Base-by-base conservation (phyloP, 192 early-diverging fungal genomes). In the Mortierella claussenii region DNA sequence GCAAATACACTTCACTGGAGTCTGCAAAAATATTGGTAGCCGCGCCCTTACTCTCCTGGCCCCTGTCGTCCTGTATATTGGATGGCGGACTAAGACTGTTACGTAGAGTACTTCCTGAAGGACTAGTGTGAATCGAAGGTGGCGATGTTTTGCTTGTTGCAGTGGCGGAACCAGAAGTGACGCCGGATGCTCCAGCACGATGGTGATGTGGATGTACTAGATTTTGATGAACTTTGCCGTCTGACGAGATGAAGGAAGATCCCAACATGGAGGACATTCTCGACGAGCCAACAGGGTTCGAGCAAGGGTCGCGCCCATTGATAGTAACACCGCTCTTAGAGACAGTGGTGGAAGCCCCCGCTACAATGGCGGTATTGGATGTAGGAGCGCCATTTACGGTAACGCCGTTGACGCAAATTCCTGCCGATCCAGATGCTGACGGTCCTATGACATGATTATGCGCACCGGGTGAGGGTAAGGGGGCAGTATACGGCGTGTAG, bases 221-320 rank as follows among this genome's bases (percentile, higher is more conserved):
- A 50, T 48, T 76, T 45, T 60, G 65, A 13, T 67, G 65, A 8
- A 61, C 57, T 1, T 48, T 55, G 0, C 63, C 73, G 40, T 76
- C 65, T 11, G 73, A 61, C 0, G 73, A 61, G n/a, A 76, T 66
- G 23, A 67, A 66, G 0, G 64, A 57, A 18, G 73, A 76, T 30
- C 73, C 73, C 4, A 76, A 53, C 57, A 76, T 30, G 1, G 71
- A 75, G 5, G 63, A 48, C 73, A 76, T 67, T 28, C 73, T 60
- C 10, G 73, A 65, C 1, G 73, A 67, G 2, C 73, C 65, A 8
- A 51, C 36, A 6, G 65, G 54, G 5, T 48, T n/a, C 4, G 52
- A 11, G 4, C 44, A 44, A 3, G 64, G 20, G 21, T 67, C 59
- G 10, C 59, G 56, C 15, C 50, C 65, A 27, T 20, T 26, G 1